Conservation (phyloP, 768 basidiomycete genomes). For the Trametes villosa region DNA sequence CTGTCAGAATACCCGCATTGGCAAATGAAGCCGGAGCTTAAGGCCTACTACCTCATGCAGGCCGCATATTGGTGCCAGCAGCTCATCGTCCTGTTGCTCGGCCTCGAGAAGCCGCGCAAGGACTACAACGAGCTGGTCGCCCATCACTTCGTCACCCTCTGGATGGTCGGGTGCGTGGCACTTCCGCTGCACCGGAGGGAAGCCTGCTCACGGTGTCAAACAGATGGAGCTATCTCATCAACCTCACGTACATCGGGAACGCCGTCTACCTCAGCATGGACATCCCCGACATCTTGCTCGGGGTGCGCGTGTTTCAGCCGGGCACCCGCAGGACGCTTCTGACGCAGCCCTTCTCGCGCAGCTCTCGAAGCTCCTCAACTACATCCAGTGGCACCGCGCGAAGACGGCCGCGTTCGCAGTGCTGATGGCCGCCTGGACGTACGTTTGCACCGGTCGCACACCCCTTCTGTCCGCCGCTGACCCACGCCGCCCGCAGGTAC, state of each 20-base stretch:
- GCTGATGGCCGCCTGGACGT: conserved; percentile 85
- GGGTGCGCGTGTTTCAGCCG: conserved; percentile 50
- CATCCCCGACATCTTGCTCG: conserved; percentile 87
- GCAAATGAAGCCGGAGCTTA: conserved; percentile 84
- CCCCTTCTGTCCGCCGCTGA: not conserved
- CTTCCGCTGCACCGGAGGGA: not conserved
- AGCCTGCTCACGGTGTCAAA: not conserved
- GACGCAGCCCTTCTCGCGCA: conserved; percentile 32
- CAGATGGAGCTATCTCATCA: conserved; percentile 85
- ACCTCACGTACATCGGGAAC: conserved; percentile 86
- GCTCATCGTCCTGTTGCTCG: conserved; percentile 78
- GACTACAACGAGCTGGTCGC: conserved; percentile 86
- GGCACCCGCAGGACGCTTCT: not conserved
- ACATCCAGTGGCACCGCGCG: conserved; percentile 68
- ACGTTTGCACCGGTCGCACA: conserved; percentile 37
- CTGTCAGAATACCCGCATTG: conserved; percentile 82
- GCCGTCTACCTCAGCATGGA: conserved; percentile 98
- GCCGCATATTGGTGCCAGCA: conserved; percentile 95
- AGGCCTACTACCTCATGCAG: conserved; percentile 94
- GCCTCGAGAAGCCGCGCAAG: conserved; percentile 93
- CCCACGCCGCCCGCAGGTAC: conserved; percentile 55
- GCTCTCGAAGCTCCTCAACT: conserved; percentile 89
- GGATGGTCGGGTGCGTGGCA: conserved; percentile 79
- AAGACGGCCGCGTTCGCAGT: conserved; percentile 65
- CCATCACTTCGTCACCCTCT: conserved; percentile 93